A percentile compares a stretch with the other conserved stretches of the same genome.
Conservation (phyloP, 164 flowering plant species). For the Magnolia changhungtana region DNA sequence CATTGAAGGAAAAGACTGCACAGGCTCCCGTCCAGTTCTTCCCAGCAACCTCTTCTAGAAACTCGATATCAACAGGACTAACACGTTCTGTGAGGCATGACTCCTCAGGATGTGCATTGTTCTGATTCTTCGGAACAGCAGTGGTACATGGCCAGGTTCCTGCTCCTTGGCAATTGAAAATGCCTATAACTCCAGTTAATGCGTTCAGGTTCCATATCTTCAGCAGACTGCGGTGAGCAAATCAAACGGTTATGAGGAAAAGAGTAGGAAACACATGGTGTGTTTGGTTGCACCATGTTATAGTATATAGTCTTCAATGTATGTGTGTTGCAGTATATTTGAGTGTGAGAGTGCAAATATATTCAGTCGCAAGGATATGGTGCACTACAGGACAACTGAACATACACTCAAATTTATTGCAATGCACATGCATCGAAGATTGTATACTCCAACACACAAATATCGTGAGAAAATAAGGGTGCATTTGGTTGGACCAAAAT, state of each 20-base stretch:
- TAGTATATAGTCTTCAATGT: too few relatives aligned
- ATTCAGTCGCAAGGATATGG: too few relatives aligned
- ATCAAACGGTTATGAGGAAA: background rate
- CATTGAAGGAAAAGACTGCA: slow-evolving; percentile 48
- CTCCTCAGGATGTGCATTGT: slow-evolving; percentile 10
- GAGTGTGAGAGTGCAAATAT: too few relatives aligned
- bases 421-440: too few relatives aligned
- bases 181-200: slow-evolving; percentile 53
- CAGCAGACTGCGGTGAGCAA: slow-evolving; percentile 37
- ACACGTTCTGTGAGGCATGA: slow-evolving; percentile 29
- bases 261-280: background rate
- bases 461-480: too few relatives aligned
- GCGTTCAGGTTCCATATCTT: slow-evolving; percentile 75
- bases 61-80: slow-evolving; percentile 56
- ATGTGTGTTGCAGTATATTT: too few relatives aligned
- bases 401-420: too few relatives aligned
- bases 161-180: slow-evolving; percentile 74
- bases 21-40: slow-evolving; percentile 47
- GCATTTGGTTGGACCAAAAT: too few relatives aligned
- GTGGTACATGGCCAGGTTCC: slow-evolving; percentile 57
- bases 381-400: too few relatives aligned
- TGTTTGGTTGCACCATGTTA: too few relatives aligned
- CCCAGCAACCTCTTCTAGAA: slow-evolving; percentile 47
- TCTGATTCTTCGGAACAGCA: slow-evolving; percentile 12
- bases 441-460: too few relatives aligned